Conservation (phyloP, 2,329 filamentous ascomycete genomes). For the Fusarium scirpi region DNA sequence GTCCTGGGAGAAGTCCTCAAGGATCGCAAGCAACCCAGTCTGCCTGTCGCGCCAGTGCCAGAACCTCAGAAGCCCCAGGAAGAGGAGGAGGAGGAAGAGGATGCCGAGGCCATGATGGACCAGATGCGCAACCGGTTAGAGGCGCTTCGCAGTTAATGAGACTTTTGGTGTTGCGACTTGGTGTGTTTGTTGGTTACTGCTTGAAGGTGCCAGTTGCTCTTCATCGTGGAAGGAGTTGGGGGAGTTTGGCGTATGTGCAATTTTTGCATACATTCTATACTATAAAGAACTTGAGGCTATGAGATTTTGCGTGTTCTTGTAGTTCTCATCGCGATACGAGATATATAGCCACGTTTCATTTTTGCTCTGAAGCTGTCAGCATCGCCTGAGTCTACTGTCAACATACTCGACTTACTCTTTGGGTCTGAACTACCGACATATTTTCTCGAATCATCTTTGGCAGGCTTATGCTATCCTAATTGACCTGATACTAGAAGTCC, state of each 20-base stretch:
- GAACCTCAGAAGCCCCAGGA: slow-evolving; percentile 65
- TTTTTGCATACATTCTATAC: slow-evolving; percentile 37
- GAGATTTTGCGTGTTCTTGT: not conserved
- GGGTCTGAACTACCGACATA: not conserved
- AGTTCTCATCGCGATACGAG: not conserved
- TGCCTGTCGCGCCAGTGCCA: slow-evolving; percentile 67
- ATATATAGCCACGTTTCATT: slow-evolving; percentile 6
- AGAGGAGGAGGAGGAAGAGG: slow-evolving; percentile 74
- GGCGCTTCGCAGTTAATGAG: slow-evolving; percentile 81
- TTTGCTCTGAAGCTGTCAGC: not conserved
- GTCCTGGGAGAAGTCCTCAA: slow-evolving; percentile 91
- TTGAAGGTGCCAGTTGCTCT: slow-evolving; percentile 22
- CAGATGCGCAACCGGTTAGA: slow-evolving; percentile 94
- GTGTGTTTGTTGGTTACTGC: slow-evolving; percentile 5
- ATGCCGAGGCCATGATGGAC: slow-evolving; percentile 89
- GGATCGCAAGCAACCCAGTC: slow-evolving; percentile 74
- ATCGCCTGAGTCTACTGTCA: not conserved
- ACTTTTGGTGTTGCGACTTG: not conserved
- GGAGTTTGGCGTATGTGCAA: slow-evolving; percentile 38
- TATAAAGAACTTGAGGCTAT: slow-evolving; percentile 10
- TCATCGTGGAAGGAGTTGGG: slow-evolving; percentile 37
- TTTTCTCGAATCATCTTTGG: not conserved
- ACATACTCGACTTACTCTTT: not conserved
- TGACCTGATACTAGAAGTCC: not conserved
- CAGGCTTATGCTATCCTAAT: not conserved